phyloP scores from a whole-genome alignment of 1,284 basidiomycete genomes.

The Chalciporus piperatoides region DNA sequence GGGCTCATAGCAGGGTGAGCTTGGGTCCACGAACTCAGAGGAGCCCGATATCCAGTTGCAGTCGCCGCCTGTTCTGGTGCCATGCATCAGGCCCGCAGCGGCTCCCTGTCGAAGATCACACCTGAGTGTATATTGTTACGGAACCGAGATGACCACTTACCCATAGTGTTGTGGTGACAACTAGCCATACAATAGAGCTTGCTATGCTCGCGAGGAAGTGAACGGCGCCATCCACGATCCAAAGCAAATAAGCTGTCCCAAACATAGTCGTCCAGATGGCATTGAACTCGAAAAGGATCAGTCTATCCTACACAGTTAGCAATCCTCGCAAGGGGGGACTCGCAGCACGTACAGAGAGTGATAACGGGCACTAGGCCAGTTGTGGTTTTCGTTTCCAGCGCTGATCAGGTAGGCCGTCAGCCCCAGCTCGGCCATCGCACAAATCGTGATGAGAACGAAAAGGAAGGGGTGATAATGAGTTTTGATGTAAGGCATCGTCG shows the following conservation, averaged over 20 bases:
- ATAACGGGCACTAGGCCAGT: slow-evolving; percentile 60
- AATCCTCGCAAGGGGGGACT: not conserved
- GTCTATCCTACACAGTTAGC: slow-evolving; percentile 31
- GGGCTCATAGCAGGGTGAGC: slow-evolving; percentile 20
- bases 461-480: slow-evolving; percentile 65
- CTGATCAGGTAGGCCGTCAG: slow-evolving; percentile 67
- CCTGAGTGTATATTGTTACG: not conserved
- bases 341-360: slow-evolving; percentile 56
- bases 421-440: slow-evolving; percentile 65
- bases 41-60: slow-evolving; percentile 53
- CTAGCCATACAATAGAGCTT: slow-evolving; percentile 71
- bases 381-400: slow-evolving; percentile 54
- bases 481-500: slow-evolving; percentile 41
- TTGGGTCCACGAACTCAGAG: slow-evolving; percentile 40
- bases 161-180: slow-evolving; percentile 62
- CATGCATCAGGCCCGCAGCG: slow-evolving; percentile 62
- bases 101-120: slow-evolving; percentile 44
- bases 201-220: slow-evolving; percentile 69
- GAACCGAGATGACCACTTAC: slow-evolving; percentile 32
- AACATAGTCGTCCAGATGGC: slow-evolving; percentile 71
- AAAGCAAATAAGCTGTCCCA: slow-evolving; percentile 62
- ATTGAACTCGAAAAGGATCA: slow-evolving; percentile 65
- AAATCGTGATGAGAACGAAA: slow-evolving; percentile 64
- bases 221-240: slow-evolving; percentile 61
- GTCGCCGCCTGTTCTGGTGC: slow-evolving; percentile 52